Conservation (phyloP, 495 filamentous ascomycete genomes). For the Xylaria castorea region DNA sequence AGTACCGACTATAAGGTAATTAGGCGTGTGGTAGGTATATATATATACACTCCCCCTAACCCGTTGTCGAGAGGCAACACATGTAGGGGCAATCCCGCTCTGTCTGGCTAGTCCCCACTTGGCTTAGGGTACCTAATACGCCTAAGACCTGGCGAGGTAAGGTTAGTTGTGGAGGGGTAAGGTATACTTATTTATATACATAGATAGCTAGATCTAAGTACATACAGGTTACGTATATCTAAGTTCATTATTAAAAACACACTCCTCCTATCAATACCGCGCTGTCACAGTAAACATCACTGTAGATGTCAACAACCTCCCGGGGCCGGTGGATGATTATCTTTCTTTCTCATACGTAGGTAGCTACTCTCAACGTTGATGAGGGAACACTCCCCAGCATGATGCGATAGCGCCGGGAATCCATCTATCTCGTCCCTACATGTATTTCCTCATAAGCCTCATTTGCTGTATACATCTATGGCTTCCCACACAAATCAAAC, state of each 20-base stretch:
- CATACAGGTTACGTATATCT: neutral
- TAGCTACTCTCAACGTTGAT: neutral
- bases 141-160: neutral
- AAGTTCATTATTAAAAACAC: neutral
- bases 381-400: neutral
- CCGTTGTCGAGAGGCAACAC: conserved; percentile 2
- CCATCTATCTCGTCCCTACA: neutral
- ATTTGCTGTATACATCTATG: neutral
- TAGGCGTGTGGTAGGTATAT: neutral
- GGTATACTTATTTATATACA: no score
- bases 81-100: conserved; percentile 1
- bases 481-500: neutral
- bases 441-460: neutral
- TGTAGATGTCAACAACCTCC: neutral
- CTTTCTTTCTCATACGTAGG: neutral
- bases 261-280: no score
- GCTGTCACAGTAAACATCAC: neutral
- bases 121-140: neutral
- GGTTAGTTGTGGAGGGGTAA: neutral
- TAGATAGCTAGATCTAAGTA: no score
- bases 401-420: neutral
- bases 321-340: neutral
- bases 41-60: neutral
- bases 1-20: conserved; percentile 10
- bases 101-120: conserved; percentile 2